Conservation (phyloP, 768 basidiomycete species). For the Termitomyces sp. region DNA sequence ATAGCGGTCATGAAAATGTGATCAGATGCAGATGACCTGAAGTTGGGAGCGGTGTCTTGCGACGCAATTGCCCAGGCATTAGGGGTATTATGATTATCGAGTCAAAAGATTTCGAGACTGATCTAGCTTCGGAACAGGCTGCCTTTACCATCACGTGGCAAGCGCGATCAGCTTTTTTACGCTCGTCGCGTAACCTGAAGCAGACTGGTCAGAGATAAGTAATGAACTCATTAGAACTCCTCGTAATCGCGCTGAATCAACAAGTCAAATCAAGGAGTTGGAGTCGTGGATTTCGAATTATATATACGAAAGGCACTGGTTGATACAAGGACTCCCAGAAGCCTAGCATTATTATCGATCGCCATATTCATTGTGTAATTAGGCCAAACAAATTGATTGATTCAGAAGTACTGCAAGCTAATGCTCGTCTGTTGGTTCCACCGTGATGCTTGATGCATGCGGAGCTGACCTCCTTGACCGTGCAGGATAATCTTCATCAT, state of each 20-base stretch:
- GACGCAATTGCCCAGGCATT: conserved; percentile 24
- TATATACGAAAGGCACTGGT: neutral
- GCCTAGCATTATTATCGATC: neutral
- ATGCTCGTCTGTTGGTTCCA: neutral
- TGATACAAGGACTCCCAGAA: neutral
- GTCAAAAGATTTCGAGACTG: neutral
- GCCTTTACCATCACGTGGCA: too few species aligned
- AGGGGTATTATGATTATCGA: neutral
- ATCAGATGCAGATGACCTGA: conserved; percentile 27
- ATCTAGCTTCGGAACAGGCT: neutral
- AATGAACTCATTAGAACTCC: too few species aligned
- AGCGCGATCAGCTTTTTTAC: too few species aligned
- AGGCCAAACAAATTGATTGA: neutral
- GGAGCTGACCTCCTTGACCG: neutral
- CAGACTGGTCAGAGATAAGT: too few species aligned
- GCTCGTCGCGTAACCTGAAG: too few species aligned
- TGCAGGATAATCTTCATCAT: conserved; percentile 9
- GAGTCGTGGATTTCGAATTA: neutral
- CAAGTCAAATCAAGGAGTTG: neutral
- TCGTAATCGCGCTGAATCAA: neutral
- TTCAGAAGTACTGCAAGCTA: neutral
- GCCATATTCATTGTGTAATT: too few species aligned
- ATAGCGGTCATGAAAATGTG: neutral
- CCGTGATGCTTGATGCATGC: neutral
- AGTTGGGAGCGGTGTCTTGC: conserved; percentile 23